phyloP scores from a whole-genome alignment of 306 rosid genomes.

The Hylodesmum podocarpum region DNA sequence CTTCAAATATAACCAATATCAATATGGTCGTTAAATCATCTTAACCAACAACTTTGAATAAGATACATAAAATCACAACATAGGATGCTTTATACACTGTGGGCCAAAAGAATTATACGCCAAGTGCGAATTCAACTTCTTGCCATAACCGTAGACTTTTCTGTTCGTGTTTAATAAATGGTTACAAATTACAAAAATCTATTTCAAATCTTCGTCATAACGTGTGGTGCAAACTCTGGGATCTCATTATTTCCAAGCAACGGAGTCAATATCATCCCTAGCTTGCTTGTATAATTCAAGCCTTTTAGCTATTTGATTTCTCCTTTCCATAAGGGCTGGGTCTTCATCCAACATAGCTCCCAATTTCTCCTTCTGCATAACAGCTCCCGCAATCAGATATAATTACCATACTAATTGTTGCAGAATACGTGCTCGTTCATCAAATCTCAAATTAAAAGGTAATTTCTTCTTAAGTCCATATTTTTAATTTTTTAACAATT shows the following conservation, averaged over 20 bases:
- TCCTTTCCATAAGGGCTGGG: constrained; percentile 88
- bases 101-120: constrained; percentile 45
- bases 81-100: constrained; percentile 20
- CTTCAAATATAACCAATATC: constrained; percentile 8
- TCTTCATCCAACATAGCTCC: constrained; percentile 96
- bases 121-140: constrained; percentile 36
- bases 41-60: constrained; percentile 13
- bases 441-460: not conserved
- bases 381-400: constrained; percentile 10
- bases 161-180: constrained; percentile 17
- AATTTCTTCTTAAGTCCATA: not conserved
- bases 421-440: not conserved
- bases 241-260: constrained; percentile 79
- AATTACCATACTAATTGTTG: not conserved
- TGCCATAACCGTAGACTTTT: constrained; percentile 4
- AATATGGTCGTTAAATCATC: not conserved
- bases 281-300: constrained; percentile 97
- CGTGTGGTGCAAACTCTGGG: constrained; percentile 18
- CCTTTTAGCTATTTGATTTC: constrained; percentile 74
- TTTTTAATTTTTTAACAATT: no score
- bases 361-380: constrained; percentile 83
- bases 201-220: constrained; percentile 23
- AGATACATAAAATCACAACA: constrained; percentile 32
- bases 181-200: not conserved
- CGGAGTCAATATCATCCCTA: constrained; percentile 91